Conservation (phyloP, 78 protist genomes). For the Chrysochromulina tobinii region DNA sequence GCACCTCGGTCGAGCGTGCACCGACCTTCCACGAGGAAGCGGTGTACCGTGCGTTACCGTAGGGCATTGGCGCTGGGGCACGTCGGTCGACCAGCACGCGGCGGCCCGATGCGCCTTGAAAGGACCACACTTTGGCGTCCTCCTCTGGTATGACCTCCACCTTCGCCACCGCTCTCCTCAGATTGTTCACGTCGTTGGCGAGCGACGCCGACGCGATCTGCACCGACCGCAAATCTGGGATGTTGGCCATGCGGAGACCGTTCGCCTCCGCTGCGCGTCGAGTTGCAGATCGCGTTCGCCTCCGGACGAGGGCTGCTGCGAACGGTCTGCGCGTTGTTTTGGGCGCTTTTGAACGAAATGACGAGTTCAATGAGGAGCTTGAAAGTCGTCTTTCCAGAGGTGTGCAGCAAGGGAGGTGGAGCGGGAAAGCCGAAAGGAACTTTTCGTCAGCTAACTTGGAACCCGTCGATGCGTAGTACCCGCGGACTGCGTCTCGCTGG, state of each 20-base stretch:
- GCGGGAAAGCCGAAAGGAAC: no score
- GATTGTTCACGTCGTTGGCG: background rate
- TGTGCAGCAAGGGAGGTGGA: no score
- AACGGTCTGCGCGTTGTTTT: no score
- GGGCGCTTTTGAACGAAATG: no score
- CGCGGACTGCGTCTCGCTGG: no score
- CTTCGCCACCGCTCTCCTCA: background rate
- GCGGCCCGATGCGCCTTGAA: background rate
- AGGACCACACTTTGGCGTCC: background rate
- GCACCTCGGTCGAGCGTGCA: background rate
- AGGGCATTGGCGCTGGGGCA: background rate
- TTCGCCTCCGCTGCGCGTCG: no score
- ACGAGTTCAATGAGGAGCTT: no score
- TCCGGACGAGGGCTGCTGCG: no score
- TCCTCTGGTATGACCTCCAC: background rate
- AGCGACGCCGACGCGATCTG: background rate
- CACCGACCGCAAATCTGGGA: background rate
- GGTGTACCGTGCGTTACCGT: background rate
- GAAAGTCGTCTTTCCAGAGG: no score
- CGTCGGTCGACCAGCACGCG: background rate
- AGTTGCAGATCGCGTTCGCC: no score
- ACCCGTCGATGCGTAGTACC: no score
- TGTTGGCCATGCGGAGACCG: background rate
- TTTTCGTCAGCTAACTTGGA: no score
- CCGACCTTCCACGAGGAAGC: constrained; percentile 5